Evolutionary conservation across 2,329 filamentous ascomycete species (phyloP), one percentile per base, ranked within the genome.

Genomic region (Nothophaeocryptopus gaeumannii): DNA sequence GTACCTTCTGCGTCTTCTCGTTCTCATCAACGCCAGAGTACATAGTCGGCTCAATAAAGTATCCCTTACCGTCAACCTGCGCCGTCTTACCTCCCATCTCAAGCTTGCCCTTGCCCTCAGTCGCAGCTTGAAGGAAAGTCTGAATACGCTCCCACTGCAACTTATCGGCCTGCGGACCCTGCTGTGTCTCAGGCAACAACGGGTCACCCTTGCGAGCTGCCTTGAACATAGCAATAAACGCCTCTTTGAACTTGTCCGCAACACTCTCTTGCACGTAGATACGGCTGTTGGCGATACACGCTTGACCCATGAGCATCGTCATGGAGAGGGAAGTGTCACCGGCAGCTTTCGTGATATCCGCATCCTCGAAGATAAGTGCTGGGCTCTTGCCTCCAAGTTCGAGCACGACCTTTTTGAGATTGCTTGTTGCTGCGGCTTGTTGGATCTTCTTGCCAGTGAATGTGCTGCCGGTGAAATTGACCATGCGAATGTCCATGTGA

Each of bases 401-500:
- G 1, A 82, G 70, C 0, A 78, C 80, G 44, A 82, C 78, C 52
- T 81, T 80, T 67, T 82, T 82, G 62, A 82, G 69, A 43, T 67
- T 68, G 13, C 51, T 57, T 11, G 50, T 46, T 8, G 63, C 63
- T 8, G 64, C 62, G n/a, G 58, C 57, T 11, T 52, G 58, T 42
- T 62, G 55, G 38, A 68, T 62, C 20, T 55, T 56, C 26, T 59
- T 54, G 8, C 83, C 87, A 1, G 86, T 89, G 1, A 73, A 71
- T 0, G 86, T 89, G 2, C 82, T 86, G 34, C 87, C 87, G 0
- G 87, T 91, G 58, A 91, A 91, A 1, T 85, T 85, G 56, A 90
- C 76, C 73, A 89, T 89, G 61, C 87, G 83, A 14, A 91, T 77
- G 37, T 78, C 78, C 42, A 81, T 70, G 64, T 91, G 87, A 30